Percentiles rank a stretch among this genome's conserved stretches.
Evolutionary conservation across 257 asterid species (phyloP).

Genomic region (Fraxinus quadrangulata): DNA sequence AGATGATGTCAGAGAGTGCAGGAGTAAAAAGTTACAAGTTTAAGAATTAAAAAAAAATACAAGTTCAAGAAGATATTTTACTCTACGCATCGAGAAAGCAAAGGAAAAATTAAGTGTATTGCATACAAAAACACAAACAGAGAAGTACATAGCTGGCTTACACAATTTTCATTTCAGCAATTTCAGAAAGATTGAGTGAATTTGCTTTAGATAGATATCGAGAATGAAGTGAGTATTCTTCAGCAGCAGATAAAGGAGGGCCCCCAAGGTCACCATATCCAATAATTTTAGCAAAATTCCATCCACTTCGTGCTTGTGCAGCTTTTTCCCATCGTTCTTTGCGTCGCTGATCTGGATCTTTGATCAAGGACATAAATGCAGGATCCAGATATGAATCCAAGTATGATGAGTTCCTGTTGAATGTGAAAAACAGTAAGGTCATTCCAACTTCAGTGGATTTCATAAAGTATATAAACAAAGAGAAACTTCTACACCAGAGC

Average conservation of each 20-base stretch:
- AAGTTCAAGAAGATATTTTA: neutral
- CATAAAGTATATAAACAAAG: neutral
- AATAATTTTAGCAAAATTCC: slow-evolving; percentile 67
- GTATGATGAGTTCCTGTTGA: slow-evolving; percentile 60
- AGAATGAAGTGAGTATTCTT: slow-evolving; percentile 91
- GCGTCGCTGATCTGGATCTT: slow-evolving; percentile 89
- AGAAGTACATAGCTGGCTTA: slow-evolving; percentile 43
- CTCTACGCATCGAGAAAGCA: neutral
- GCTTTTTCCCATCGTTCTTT: slow-evolving; percentile 91
- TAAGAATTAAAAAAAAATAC: too few species aligned
- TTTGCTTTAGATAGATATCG: slow-evolving; percentile 94
- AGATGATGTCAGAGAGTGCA: neutral
- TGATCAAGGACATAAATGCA: slow-evolving; percentile 86
- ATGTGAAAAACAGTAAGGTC: slow-evolving; percentile 17
- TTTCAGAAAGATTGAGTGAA: slow-evolving; percentile 84
- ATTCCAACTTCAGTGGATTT: neutral
- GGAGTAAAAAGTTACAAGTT: too few species aligned
- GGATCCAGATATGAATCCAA: slow-evolving; percentile 91
- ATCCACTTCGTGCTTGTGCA: slow-evolving; percentile 74
- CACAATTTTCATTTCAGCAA: slow-evolving; percentile 94
- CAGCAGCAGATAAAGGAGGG: slow-evolving; percentile 87
- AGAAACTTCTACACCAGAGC: slow-evolving; percentile 1
- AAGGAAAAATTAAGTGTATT: slow-evolving; percentile 8
- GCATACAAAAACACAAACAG: slow-evolving; percentile 11
- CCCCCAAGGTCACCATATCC: slow-evolving; percentile 94